Base-by-base conservation (phyloP, 75 land plant species). In the Selaginella moellendorffii region DNA sequence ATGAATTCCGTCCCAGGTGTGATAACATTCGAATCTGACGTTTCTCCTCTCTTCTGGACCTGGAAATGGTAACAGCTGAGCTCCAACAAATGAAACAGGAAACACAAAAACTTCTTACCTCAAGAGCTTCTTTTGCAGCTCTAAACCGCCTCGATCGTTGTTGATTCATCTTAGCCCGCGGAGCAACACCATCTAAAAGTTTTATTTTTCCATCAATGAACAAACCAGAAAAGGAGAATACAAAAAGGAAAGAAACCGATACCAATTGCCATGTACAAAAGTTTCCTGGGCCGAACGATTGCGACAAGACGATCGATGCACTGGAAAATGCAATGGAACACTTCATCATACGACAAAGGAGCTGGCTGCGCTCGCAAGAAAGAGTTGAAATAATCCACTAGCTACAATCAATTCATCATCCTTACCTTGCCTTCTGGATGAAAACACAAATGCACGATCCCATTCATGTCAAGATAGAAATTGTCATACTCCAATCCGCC, bases 1-100 rank as follows among this genome's bases (percentile, higher is more conserved):
- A 92, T 92, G 68, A 92, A 92, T 62, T 76, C 64, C 23, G 97
- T 92, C 12, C 97, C 97, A 54, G 97, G 97, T 61, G 97, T 92
- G 28, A 92, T 92, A 31, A 88, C 90, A 83, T 92, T 92, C 28
- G 96, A 83, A 54, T 92, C 97, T 63, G 53, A 73, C 61, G 87
- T 76, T 72, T 88, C 97, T 2, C 81, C 71, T 53, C 76, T 85
- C 73, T 79, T 73, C 66, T 69, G 74, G 62, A 29, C 73, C 23
- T 36, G 10, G 10, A 14, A 36, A 5, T 5, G 5, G 10, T 36
- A 36, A 36, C 46, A 36, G 5, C 5, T 36, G 14, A 36, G 14
- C 46, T 5, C 5, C 5, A 14, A 36, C 46, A 36, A 5, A 36
- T 5, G 14, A 36, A 36, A 14, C 46, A 36, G 5, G 14, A 36